Evolutionary conservation across 164 flowering plant species (phyloP), one percentile per base, ranked within the genome.

Genomic region (Annona squamosa): DNA sequence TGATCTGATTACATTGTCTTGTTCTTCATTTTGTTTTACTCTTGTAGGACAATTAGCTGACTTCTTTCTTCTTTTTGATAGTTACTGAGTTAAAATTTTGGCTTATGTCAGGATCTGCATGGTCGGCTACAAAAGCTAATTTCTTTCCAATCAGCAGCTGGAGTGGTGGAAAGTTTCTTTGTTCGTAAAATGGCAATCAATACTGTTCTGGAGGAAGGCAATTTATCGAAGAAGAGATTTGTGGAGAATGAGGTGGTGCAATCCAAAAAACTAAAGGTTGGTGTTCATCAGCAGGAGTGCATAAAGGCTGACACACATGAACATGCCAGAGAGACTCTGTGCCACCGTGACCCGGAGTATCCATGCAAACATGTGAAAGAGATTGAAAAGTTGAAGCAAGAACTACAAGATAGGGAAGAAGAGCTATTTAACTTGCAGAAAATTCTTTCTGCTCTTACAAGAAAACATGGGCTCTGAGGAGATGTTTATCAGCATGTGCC

Each of bases 391-490:
- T 63, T 89, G 84, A 84, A 83, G 74, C 17, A 74, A 71, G 76
- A 78, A 68, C 63, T 89, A 19, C 76, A 64, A 5, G 71, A 76
- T 68, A 88, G 78, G 78, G 89, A 90, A 69, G 67, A 73, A 16
- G 84, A 86, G 73, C 74, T 87, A 5, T 41, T 77, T 4, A 73
- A 19, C 63, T 82, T 88, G 86, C 82, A 88, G 16, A 89, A 85
- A 85, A 82, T 86, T 12, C 73, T 92, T 42, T 65, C 86, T 63
- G 74, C 84, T 19, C 85, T 89, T 12, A 83, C 81, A 65, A 87
- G 86, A 84, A 88, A 88, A 80, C 84, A 85, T 71, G 84, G 88
- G 16, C 83, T 84, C 26, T 88, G 78, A 75, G 68, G 16, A 43
- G 67, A 9, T 64, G 37, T 64, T 64, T 41, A 6, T 41, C 42